Evolutionary conservation across 1,284 basidiomycete species (phyloP), one percentile per base, ranked within the genome.

Genomic region (Malassezia nana): DNA sequence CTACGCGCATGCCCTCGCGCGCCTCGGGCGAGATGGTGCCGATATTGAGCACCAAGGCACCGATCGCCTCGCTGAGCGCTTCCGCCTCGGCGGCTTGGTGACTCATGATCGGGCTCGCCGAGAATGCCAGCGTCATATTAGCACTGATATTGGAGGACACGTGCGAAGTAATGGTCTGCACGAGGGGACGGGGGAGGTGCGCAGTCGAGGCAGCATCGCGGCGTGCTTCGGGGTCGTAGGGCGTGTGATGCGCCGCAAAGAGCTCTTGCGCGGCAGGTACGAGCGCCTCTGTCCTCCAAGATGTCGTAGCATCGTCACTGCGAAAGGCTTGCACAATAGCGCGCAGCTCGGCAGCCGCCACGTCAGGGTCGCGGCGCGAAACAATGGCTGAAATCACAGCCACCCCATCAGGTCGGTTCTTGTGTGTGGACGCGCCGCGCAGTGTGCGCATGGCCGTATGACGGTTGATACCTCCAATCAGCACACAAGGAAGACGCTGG

Each of bases 351-450:
- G 55, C 29, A 0, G 89, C 82, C 0, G 84, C 80, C 12, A 74
- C 67, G 32, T 75, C 72, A 0, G 91, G 88, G n/a, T 82, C 77
- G 0, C 53, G 43, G 0, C 86, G 84, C 1, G 82, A 80, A 10
- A 88, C 80, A 58, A 96, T 89, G 26, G 90, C 89, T 15, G 87
- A 90, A 47, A 95, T 86, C 46, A 95, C 83, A 6, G 92, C 91
- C 18, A 95, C 79, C 0, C 92, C 91, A 60, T 69, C 63, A 7
- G 70, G 66, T 0, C 45, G 51, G 29, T 64, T 64, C 13, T 6
- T 20, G 20, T 42, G 31, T 32, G 58, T 53, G n/a, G 63, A 52
- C 0, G 60, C 63, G 7, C 67, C 67, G 32, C 61, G 59, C 22
- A 73, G 45, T 4, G 67, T 59, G 25, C 70, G 54, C n/a, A 52